A percentile compares a stretch with the other conserved stretches of the same genome.
Evolutionary conservation across 2,329 filamentous ascomycete species (phyloP).

Genomic region (Truncatella angustata): DNA sequence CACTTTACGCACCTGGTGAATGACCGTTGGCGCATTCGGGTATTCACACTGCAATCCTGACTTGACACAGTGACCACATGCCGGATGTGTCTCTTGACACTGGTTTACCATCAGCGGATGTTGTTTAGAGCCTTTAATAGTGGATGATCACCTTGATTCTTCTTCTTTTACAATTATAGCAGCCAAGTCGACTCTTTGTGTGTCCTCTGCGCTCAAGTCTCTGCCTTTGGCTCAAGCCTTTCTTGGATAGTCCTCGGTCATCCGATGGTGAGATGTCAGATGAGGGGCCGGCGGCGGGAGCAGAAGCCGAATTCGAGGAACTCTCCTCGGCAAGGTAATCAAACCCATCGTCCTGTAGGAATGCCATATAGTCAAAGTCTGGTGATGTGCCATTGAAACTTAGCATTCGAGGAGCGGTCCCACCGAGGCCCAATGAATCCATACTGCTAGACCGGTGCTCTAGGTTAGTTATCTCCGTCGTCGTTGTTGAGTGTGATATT

Average conservation of each 20-base stretch:
- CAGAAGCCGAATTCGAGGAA: neutral
- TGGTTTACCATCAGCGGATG: conserved; percentile 24
- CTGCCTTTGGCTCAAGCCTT: conserved; percentile 28
- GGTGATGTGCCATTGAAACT: neutral
- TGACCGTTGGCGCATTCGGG: conserved; percentile 48
- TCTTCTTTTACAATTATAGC: conserved; percentile 65
- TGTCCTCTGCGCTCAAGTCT: conserved; percentile 58
- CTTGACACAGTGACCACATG: conserved; percentile 63
- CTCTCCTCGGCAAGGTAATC: neutral
- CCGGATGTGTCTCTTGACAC: conserved; percentile 65
- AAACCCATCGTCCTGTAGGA: neutral
- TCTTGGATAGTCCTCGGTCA: neutral
- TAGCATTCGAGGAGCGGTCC: neutral
- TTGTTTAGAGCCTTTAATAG: neutral
- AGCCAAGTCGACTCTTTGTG: conserved; percentile 64
- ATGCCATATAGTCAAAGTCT: conserved; percentile 2
- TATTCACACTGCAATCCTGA: conserved; percentile 63
- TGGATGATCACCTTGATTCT: conserved; percentile 55
- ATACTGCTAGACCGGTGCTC: too few species aligned
- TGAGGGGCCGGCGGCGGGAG: neutral
- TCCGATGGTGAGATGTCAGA: neutral
- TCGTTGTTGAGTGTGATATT: too few species aligned
- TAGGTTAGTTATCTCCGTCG: too few species aligned
- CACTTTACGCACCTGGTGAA: conserved; percentile 41
- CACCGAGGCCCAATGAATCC: neutral